phyloP scores from a whole-genome alignment of 495 filamentous ascomycete genomes.

The Cladorrhinum samala region DNA sequence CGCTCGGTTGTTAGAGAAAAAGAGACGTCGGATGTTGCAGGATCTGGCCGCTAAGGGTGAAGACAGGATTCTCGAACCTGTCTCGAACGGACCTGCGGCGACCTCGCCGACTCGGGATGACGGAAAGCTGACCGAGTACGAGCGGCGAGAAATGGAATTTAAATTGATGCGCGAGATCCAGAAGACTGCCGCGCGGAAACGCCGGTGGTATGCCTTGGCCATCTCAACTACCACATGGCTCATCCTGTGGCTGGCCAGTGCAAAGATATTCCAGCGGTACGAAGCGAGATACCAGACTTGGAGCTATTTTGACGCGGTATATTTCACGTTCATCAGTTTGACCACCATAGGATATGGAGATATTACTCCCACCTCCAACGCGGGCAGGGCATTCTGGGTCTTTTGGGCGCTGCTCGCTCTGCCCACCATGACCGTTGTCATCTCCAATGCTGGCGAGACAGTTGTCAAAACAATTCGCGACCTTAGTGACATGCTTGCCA shows the following conservation, averaged over 20 bases:
- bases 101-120: neutral
- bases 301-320: slow-evolving; percentile 76
- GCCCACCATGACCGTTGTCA: slow-evolving; percentile 76
- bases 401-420: slow-evolving; percentile 84
- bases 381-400: slow-evolving; percentile 77
- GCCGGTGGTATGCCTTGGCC: slow-evolving; percentile 62
- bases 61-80: slow-evolving; percentile 45
- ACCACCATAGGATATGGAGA: slow-evolving; percentile 88
- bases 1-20: slow-evolving; percentile 64
- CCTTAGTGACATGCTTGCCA: slow-evolving; percentile 61
- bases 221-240: slow-evolving; percentile 60
- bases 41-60: slow-evolving; percentile 44
- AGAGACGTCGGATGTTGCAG: slow-evolving; percentile 50
- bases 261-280: slow-evolving; percentile 57
- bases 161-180: slow-evolving; percentile 78
- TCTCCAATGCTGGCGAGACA: slow-evolving; percentile 76
- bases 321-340: slow-evolving; percentile 73
- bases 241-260: slow-evolving; percentile 74
- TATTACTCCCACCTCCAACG: slow-evolving; percentile 59
- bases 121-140: slow-evolving; percentile 40
- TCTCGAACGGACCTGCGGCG: slow-evolving; percentile 23
- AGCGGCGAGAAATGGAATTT: slow-evolving; percentile 69
- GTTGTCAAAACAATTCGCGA: slow-evolving; percentile 67
- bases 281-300: slow-evolving; percentile 48
- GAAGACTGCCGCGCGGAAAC: slow-evolving; percentile 51